Base-by-base conservation (phyloP, 1,284 basidiomycete species). In the Cryptococcus depauperatus region DNA sequence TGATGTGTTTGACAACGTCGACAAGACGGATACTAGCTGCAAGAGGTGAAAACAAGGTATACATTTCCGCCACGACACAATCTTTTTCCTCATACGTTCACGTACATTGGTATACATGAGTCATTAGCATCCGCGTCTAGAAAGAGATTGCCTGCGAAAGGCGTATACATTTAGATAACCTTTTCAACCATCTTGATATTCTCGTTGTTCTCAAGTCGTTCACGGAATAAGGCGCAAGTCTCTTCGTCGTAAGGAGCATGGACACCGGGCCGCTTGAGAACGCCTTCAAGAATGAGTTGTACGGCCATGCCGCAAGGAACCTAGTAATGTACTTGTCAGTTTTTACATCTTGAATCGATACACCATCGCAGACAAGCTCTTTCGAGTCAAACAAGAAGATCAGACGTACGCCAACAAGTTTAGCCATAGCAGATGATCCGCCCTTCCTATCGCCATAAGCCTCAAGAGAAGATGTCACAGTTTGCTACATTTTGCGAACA, bases 371-470 rank as follows among this genome's bases (percentile, higher is more conserved):
- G 18, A 37, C 14, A 21, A 18, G 21, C 18, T 13, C 29, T n/a
- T 7, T 21, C 16, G 21, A 21, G 21, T 37, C 16, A 19, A n/a
- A 3, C 32, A 22, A 28, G 18, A 34, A 33, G 8, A 22, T 10
- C 9, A 30, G 26, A 49, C 51, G 41, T 37, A 50, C 67, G 51
- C 90, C 90, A 35, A 95, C 91, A 28, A 81, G 82, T 34, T 79
- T 71, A 62, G 91, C 90, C 93, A 98, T 98, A n/a, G 90, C 89
- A 26, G 86, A 87, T 60, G 86, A 79, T 2, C 91, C 91, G 48
- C 73, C 74, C 16, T 84, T 83, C 30, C 76, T 72, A 52, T 79
- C 80, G 44, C 93, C 93, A 66, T 95, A 96, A 51, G 81, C 83
- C 72, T 97, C 89, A 30, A 98, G 77, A 21, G 92, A 92, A 37